Evolutionary conservation across 2,329 filamentous ascomycete genomes (phyloP), one percentile per base, ranked within the genome.

Genomic region (Trichoderma polysporum): DNA sequence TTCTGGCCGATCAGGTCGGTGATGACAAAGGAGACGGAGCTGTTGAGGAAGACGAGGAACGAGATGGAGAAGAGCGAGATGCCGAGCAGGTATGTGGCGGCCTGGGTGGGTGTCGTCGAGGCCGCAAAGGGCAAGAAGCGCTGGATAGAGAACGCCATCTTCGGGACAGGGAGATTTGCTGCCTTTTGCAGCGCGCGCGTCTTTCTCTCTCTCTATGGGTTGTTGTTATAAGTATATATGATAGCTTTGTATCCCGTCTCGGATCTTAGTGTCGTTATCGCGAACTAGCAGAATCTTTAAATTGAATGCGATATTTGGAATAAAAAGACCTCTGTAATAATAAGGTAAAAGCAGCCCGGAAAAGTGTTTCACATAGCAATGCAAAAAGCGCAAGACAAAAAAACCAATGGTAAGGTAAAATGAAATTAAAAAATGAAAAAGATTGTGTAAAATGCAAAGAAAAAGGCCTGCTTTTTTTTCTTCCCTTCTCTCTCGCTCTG

Each of bases 1-100:
- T 91, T 90, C 73, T 91, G 85, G 68, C 91, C 91, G 71, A 96
- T 89, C 69, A 93, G 85, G 77, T 94, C 91, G 68, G 91, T 94
- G 68, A 96, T 88, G 68, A 95, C 91, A 79, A 95, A 96, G 65
- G 90, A 93, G 68, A 95, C 84, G 75, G 88, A 90, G 81, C 89
- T 91, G 82, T 95, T 95, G 69, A 96, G 86, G 80, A 96, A 96
- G 74, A 96, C 92, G 71, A 96, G 90, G 81, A 95, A 95, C 64
- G 91, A 90, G 74, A 96, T 95, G 78, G 89, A 92, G 82, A 94
- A 94, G 72, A 96, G 88, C 68, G 91, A 91, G 74, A 95, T 91
- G 75, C 90, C 90, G 70, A 93, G 84, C 39, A 96, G 87, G 77
- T 96, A 96, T 33, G 91, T 91, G 66, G 85, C 77, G n/a, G 86